Conservation (phyloP, 345 rosid species). For the Ceriops tagal region DNA sequence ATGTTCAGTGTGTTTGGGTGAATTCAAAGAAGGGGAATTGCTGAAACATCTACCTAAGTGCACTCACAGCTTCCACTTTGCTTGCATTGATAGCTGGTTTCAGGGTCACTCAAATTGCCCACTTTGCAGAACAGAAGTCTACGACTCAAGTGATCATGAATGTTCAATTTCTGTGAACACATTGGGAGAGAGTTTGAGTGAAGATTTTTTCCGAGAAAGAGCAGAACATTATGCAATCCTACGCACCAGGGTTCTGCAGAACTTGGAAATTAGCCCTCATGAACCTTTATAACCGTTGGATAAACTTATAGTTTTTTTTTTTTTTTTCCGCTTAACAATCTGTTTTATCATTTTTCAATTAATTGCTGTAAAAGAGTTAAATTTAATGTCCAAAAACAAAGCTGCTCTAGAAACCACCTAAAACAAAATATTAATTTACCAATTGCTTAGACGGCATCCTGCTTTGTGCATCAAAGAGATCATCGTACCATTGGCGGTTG, state of each 20-base stretch:
- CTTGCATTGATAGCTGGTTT: slow-evolving; percentile 45
- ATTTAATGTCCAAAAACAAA: too few species aligned
- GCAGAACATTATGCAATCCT: slow-evolving; percentile 6
- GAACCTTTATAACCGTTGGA: neutral
- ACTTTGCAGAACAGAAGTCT: slow-evolving; percentile 30
- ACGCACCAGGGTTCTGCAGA: slow-evolving; percentile 10
- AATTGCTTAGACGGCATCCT: too few species aligned
- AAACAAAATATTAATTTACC: too few species aligned
- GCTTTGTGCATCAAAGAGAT: too few species aligned
- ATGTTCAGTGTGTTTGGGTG: slow-evolving; percentile 45
- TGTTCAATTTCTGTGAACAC: slow-evolving; percentile 13
- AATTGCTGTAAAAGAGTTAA: too few species aligned
- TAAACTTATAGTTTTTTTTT: too few species aligned
- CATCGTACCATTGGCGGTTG: too few species aligned
- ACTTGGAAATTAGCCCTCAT: neutral
- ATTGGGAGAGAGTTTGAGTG: slow-evolving; percentile 22
- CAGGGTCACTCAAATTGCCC: slow-evolving; percentile 38
- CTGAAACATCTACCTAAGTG: slow-evolving; percentile 32
- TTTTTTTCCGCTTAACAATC: too few species aligned
- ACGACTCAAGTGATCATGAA: slow-evolving; percentile 1
- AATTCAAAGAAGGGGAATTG: slow-evolving; percentile 42
- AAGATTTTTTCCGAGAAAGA: slow-evolving; percentile 29
- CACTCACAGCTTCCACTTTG: slow-evolving; percentile 31
- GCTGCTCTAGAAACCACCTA: too few species aligned
- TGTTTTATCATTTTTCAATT: too few species aligned